Conservation (phyloP, 164 flowering plant species). For the Piper betle region DNA sequence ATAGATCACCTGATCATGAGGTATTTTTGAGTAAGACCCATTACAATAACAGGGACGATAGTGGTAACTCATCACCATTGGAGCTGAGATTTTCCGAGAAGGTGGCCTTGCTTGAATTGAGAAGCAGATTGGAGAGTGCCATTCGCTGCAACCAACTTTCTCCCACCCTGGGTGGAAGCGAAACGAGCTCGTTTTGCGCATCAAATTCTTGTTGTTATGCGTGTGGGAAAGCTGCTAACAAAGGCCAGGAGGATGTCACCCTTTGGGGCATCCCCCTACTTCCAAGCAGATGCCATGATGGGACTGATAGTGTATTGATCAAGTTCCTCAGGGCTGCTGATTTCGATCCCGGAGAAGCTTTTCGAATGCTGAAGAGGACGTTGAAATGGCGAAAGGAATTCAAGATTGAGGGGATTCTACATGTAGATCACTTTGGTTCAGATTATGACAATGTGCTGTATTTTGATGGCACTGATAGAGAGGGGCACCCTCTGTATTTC, state of each 20-base stretch:
- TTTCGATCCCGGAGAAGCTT: constrained; percentile 32
- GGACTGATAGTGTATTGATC: constrained; percentile 30
- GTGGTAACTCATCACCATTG: not conserved
- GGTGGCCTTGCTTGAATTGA: constrained; percentile 34
- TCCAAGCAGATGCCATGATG: constrained; percentile 34
- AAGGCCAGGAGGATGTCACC: constrained; percentile 14
- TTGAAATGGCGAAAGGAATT: constrained; percentile 40
- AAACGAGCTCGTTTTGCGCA: not conserved
- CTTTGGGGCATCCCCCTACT: constrained; percentile 56
- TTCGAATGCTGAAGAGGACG: constrained; percentile 30
- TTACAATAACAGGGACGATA: not conserved
- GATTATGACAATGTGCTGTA: constrained; percentile 20
- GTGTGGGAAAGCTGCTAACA: not conserved
- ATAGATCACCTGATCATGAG: not conserved
- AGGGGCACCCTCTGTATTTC: constrained; percentile 57
- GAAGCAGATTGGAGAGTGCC: constrained; percentile 46
- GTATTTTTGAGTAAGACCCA: not conserved
- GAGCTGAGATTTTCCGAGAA: constrained; percentile 21
- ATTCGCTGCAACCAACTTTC: constrained; percentile 25
- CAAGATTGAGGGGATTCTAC: constrained; percentile 18
- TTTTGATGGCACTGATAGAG: constrained; percentile 28
- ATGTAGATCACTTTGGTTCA: constrained; percentile 17
- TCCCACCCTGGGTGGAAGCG: not conserved
- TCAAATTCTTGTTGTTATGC: not conserved
- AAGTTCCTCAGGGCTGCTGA: constrained; percentile 46